A percentile compares a stretch with the other conserved stretches of the same genome.
Evolutionary conservation across 208 protist genomes (phyloP).

Genomic region (Polymyxa betae): DNA sequence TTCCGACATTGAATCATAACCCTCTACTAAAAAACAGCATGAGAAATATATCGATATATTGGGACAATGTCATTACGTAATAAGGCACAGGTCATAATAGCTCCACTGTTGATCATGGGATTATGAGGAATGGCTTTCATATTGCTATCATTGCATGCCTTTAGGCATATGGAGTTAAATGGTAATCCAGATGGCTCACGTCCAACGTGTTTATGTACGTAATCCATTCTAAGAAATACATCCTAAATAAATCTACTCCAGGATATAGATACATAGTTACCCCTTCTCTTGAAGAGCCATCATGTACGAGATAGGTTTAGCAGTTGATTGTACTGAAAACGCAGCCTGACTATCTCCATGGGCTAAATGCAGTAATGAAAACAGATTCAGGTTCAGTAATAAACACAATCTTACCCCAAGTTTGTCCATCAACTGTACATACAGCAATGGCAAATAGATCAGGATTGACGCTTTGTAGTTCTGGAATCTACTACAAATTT

Average conservation of each 20-base stretch:
- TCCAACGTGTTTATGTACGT: slow-evolving; percentile 35
- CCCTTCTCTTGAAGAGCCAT: slow-evolving; percentile 44
- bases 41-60: neutral
- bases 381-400: too few relatives aligned
- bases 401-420: slow-evolving; percentile 16
- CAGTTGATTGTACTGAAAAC: slow-evolving; percentile 42
- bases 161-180: slow-evolving; percentile 15
- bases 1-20: slow-evolving; percentile 23
- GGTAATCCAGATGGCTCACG: slow-evolving; percentile 30
- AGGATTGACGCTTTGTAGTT: slow-evolving; percentile 31
- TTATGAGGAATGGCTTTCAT: slow-evolving; percentile 36
- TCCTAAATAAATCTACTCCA: neutral
- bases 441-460: slow-evolving; percentile 48
- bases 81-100: slow-evolving; percentile 23
- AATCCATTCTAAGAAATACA: neutral
- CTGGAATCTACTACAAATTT: slow-evolving; percentile 11
- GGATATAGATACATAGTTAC: neutral
- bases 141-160: neutral
- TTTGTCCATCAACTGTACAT: slow-evolving; percentile 41
- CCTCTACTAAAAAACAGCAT: neutral
- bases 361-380: neutral
- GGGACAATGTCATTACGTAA: neutral
- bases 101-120: slow-evolving; percentile 47
- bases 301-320: slow-evolving; percentile 52
- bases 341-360: slow-evolving; percentile 3